Percentiles rank a stretch among this genome's conserved stretches.
These are phyloP conservation scores for Rhodotorula sp. DNA, from an alignment of 1,284 basidiomycete species.

Conservation along the genomic window DNA sequence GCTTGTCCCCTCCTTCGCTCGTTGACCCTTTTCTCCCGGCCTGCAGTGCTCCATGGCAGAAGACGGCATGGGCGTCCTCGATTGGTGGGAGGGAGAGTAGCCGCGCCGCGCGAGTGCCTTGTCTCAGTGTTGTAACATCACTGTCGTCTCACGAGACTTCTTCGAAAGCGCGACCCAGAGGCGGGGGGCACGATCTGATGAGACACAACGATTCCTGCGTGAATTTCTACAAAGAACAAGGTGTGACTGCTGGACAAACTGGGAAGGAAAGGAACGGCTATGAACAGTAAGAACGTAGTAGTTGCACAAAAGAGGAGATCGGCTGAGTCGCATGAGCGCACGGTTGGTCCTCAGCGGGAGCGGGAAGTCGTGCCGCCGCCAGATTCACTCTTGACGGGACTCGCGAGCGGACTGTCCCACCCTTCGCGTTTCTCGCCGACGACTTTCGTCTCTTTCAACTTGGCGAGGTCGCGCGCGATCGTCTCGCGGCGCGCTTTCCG, in stretches of 20 bases:
- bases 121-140: conserved; percentile 3
- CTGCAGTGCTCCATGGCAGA: conserved; percentile 82
- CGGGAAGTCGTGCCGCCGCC: neutral
- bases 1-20: neutral
- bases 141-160: neutral
- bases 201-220: neutral
- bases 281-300: neutral
- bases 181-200: neutral
- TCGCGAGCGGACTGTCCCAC: conserved; percentile 22
- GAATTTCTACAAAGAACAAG: neutral
- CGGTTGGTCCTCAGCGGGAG: too few species aligned
- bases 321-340: too few species aligned
- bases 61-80: conserved; percentile 71
- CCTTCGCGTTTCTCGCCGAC: conserved; percentile 25
- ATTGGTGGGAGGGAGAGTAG: conserved; percentile 55
- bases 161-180: neutral
- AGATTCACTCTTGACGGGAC: conserved; percentile 13
- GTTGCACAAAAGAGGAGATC: too few species aligned
- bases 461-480: conserved; percentile 39
- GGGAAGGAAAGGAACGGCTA: neutral
- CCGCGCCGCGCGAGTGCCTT: too few species aligned
- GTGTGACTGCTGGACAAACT: neutral
- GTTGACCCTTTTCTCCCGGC: neutral
- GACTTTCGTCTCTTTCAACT: conserved; percentile 19
- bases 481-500: conserved; percentile 39